Evolutionary conservation across 768 basidiomycete species (phyloP).

Genomic region (Lactarius vividus): DNA sequence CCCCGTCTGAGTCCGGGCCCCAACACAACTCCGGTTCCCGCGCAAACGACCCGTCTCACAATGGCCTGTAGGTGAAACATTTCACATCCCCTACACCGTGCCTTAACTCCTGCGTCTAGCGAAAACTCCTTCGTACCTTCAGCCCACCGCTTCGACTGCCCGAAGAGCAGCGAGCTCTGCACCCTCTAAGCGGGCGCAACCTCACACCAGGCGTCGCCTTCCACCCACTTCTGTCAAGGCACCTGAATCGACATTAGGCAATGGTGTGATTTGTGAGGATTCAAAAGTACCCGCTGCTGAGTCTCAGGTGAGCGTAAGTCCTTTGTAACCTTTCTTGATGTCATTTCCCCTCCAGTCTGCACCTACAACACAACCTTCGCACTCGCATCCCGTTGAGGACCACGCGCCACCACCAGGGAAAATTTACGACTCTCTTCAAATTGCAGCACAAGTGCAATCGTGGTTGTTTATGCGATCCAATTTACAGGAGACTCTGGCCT

Average conservation of each 20-base stretch:
- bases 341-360: constrained; percentile 3
- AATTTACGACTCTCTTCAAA: constrained; percentile 37
- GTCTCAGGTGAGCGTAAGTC: neutral
- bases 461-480: constrained; percentile 62
- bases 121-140: constrained; percentile 29
- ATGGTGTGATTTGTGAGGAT: neutral
- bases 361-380: neutral
- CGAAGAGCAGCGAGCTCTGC: constrained; percentile 19
- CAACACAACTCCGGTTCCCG: neutral
- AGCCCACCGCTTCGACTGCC: constrained; percentile 27
- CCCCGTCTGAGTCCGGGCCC: neutral
- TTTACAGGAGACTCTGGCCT: constrained; percentile 49
- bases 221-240: neutral
- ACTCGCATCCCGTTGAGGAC: neutral
- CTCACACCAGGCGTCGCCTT: constrained; percentile 3
- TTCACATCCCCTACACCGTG: neutral
- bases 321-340: too few species aligned
- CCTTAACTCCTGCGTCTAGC: neutral
- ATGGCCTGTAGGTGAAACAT: neutral
- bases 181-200: constrained; percentile 9
- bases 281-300: neutral
- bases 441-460: constrained; percentile 53
- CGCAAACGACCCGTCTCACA: neutral
- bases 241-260: neutral
- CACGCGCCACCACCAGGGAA: neutral